A percentile compares a stretch with the other conserved stretches of the same genome.
Evolutionary conservation across 257 asterid species (phyloP).

Genomic region (Lantana camara): DNA sequence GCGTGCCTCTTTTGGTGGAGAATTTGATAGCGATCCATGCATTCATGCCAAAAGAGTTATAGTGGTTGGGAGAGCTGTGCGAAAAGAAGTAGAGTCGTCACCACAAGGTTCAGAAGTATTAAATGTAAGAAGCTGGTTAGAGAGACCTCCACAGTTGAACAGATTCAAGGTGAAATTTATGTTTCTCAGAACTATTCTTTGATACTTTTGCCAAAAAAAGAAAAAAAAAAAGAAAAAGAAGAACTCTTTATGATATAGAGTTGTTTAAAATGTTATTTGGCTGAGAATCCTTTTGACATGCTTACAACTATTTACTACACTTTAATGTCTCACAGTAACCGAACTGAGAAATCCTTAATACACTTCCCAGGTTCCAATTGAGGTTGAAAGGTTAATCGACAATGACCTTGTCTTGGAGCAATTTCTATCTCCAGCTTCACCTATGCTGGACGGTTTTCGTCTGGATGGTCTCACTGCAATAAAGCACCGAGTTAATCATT

Average conservation of each 20-base stretch:
- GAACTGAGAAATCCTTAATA: slow-evolving; percentile 17
- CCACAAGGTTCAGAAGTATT: slow-evolving; percentile 65
- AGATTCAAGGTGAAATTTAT: slow-evolving; percentile 80
- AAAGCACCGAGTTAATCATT: slow-evolving; percentile 78
- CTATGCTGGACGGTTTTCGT: slow-evolving; percentile 92
- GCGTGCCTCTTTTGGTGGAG: slow-evolving; percentile 91
- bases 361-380: slow-evolving; percentile 81
- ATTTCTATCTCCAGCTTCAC: slow-evolving; percentile 76
- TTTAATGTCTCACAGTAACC: neutral
- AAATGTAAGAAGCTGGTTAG: slow-evolving; percentile 83
- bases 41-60: slow-evolving; percentile 85
- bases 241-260: slow-evolving; percentile 9
- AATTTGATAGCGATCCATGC: slow-evolving; percentile 73
- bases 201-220: no score
- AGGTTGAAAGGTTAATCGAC: slow-evolving; percentile 74
- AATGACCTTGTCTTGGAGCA: slow-evolving; percentile 91
- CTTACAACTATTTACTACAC: slow-evolving; percentile 25
- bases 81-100: slow-evolving; percentile 56
- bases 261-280: slow-evolving; percentile 14
- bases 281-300: slow-evolving; percentile 23
- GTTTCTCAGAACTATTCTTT: slow-evolving; percentile 16
- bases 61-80: slow-evolving; percentile 67
- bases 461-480: slow-evolving; percentile 88
- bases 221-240: no score
- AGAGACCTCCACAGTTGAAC: slow-evolving; percentile 70